Evolutionary conservation across 495 filamentous ascomycete genomes (phyloP).

Genomic region (Penicillium parvum): DNA sequence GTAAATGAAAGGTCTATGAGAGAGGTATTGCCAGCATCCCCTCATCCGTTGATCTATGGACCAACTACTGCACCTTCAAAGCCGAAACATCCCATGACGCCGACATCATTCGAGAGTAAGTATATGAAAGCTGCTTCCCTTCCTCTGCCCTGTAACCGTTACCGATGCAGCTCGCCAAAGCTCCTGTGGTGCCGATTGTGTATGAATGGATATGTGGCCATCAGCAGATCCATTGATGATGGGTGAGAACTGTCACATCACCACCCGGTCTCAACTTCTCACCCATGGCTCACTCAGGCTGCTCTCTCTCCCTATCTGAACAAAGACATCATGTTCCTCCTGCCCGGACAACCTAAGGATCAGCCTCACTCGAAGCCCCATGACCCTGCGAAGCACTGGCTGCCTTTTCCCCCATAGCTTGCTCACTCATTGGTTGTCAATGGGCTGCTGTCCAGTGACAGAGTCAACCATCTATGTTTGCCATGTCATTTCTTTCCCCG

Average conservation of each 20-base stretch:
- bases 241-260: constrained; percentile 53
- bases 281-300: constrained; percentile 54
- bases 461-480: constrained; percentile 51
- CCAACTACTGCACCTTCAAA: constrained; percentile 96
- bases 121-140: constrained; percentile 65
- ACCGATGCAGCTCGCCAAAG: constrained; percentile 38
- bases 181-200: constrained; percentile 30
- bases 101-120: constrained; percentile 99
- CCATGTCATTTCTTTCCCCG: constrained; percentile 34
- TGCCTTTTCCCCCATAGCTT: constrained; percentile 27
- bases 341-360: constrained; percentile 30
- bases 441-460: constrained; percentile 36
- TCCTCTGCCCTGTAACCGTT: constrained; percentile 46
- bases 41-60: constrained; percentile 93
- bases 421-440: constrained; percentile 37
- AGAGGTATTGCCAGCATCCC: constrained; percentile 89
- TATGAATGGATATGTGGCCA: constrained; percentile 27
- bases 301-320: constrained; percentile 39
- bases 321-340: constrained; percentile 22
- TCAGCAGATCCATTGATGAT: constrained; percentile 39
- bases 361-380: constrained; percentile 27
- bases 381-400: constrained; percentile 32
- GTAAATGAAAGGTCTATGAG: constrained; percentile 98
- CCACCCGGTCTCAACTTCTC: constrained; percentile 47
- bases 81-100: constrained; percentile 92